Base-by-base conservation (phyloP, 352 stramenopile species). In the Phytophthora quininea region DNA sequence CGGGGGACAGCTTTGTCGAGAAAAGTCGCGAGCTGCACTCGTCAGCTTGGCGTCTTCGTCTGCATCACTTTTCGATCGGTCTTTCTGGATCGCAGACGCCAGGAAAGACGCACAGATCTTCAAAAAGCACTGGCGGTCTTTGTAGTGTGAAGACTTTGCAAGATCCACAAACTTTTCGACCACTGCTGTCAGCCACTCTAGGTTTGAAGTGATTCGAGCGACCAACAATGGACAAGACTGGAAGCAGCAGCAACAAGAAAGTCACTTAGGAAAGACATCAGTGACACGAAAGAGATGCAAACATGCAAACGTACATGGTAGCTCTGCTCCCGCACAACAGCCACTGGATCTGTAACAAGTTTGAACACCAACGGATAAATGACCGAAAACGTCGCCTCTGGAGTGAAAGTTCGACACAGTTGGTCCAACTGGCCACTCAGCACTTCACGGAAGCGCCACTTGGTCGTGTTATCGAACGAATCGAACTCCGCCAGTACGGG, bases 381-480 rank as follows among this genome's bases (percentile, higher is more conserved):
- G 24, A 93, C 85, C 3, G 73, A 74, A 73, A 93, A 96, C 2
- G 86, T 92, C 15, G 84, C 81, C 8, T 89, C 71, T 1, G 79
- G 63, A 15, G 79, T 84, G 43, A 96, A 96, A 43, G 91, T 80
- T 11, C 62, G 72, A 57, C 89, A 92, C 8, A 97, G 55, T 49
- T 90, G 77, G 6, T 80, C 73, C 52, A 97, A 54, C 58, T 97
- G 90, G 2, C 75, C 56, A 61, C 86, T 92, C 45, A 97, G 27
- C 12, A 92, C 74, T 60, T 91, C 77, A 4, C 90, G 84, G 35
- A 93, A 86, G 7, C 90, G 80, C 90, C 90, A 97, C 52, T 96
- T 96, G 42, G 87, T 93, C n/a, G 65, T 74, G 47, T 91, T 76
- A 24, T 90, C 80, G 37, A 81, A 75, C 12, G 84, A 80, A 30